phyloP scores from a whole-genome alignment of 208 protist species.

The Herpetomonas tarakana region DNA sequence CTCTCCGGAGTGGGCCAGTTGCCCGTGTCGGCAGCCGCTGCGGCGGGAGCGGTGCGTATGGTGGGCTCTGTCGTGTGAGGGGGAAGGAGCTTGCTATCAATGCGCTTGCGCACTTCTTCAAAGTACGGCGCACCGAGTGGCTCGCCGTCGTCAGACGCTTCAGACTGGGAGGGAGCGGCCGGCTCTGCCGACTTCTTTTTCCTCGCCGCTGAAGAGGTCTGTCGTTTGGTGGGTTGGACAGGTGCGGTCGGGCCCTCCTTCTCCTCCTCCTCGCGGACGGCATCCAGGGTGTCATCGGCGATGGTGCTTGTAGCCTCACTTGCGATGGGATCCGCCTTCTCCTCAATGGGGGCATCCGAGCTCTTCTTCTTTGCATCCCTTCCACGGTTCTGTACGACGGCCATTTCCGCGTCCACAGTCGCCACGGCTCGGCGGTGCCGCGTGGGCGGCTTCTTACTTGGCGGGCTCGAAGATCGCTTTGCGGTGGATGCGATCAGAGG shows the following conservation, averaged over 20 bases:
- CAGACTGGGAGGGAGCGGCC: no score
- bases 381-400: no score
- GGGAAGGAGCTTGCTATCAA: not conserved
- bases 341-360: no score
- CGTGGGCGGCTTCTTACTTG: no score
- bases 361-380: no score
- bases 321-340: no score
- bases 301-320: no score
- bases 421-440: no score
- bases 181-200: not conserved
- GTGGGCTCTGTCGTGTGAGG: not conserved
- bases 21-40: not conserved
- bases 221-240: not conserved
- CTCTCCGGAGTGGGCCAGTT: constrained; percentile 17
- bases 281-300: no score
- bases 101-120: not conserved
- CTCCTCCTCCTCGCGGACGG: constrained; percentile 2
- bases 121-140: constrained; percentile 1
- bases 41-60: not conserved
- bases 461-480: no score
- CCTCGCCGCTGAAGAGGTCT: not conserved
- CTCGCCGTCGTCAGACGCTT: not conserved
- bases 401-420: no score
- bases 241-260: not conserved
- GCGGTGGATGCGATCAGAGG: no score